Evolutionary conservation across 1,284 basidiomycete species (phyloP), one percentile per base, ranked within the genome.

Genomic region (Hymenochaete sp.): DNA sequence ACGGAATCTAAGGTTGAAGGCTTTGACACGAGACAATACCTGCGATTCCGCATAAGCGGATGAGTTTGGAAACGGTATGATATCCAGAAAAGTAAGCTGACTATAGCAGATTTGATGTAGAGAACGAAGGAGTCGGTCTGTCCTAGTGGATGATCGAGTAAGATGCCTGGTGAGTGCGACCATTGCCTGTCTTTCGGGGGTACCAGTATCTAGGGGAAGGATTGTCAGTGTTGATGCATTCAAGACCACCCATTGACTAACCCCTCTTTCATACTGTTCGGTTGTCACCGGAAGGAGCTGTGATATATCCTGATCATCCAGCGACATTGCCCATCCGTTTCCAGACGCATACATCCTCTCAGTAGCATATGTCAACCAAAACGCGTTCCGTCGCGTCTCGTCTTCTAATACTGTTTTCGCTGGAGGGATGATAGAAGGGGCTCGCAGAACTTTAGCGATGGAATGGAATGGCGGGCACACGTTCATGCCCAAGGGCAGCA

Each of bases 81-180:
- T 10, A 28, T 35, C 14, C n/a, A 5, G 55, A 13, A 29, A 4
- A 5, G 16, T 37, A 11, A 11, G 8, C 39, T 10, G 42, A 47
- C 45, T 47, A 85, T 75, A 8, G 71, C 67, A 16, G 75, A 71
- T 57, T 87, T 87, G 58, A 85, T 68, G 52, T 82, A 83, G n/a
- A 87, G 57, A n/a, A 73, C 73, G 53, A 84, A 84, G 1, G 81
- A 75, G 57, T 87, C 83, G 0, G 74, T 75, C 54, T 81, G 75
- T n/a, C 69, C 66, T 32, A 73, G 73, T 16, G 74, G 73, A 55
- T 84, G 79, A 7, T 61, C 59, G 6, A 76, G 66, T 19, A 84
- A 66, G 11, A 83, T 60, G 53, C 79, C 70, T 47, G 65, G 68
- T 10, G 70, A 70, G 53, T 81, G 75, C 0, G 80, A 76, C 75